A percentile compares a stretch with the other conserved stretches of the same genome.
phyloP scores from a whole-genome alignment of 805 yeast species.

The Ogataea pignaliae region DNA sequence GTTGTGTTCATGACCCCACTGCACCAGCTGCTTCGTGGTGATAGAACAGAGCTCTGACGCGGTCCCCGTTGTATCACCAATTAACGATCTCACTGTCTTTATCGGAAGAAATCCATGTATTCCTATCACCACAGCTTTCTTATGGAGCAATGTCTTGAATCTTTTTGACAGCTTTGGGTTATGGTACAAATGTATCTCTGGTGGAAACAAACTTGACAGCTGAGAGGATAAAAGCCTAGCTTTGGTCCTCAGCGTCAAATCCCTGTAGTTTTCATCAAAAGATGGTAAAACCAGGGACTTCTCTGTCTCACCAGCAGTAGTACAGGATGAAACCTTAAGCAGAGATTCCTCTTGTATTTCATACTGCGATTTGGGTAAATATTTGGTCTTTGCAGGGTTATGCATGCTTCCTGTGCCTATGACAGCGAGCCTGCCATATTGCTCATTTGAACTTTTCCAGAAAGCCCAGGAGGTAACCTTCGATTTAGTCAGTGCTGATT shows the following conservation, averaged over 20 bases:
- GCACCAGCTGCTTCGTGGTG: constrained; percentile 65
- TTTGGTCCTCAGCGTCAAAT: constrained; percentile 22
- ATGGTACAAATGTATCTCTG: constrained; percentile 30
- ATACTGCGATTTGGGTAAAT: constrained; percentile 26
- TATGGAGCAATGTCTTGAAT: constrained; percentile 11
- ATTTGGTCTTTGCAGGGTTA: constrained; percentile 22
- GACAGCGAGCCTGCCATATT: constrained; percentile 24
- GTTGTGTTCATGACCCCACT: constrained; percentile 50
- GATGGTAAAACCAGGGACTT: constrained; percentile 24
- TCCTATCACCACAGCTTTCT: constrained; percentile 77
- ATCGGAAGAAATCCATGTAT: constrained; percentile 95
- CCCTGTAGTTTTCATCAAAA: constrained; percentile 23
- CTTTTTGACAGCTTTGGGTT: constrained; percentile 5
- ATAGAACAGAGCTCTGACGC: constrained; percentile 76
- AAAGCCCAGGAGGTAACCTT: constrained; percentile 30
- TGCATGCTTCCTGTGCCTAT: constrained; percentile 26
- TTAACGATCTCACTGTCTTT: constrained; percentile 69
- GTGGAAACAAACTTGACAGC: constrained; percentile 15
- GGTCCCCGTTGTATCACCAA: constrained; percentile 93
- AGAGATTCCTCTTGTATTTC: constrained; percentile 22
- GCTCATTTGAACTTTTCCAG: constrained; percentile 5
- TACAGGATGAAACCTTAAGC: too few species aligned
- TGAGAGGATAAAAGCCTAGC: constrained; percentile 22
- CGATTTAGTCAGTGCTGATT: constrained; percentile 13
- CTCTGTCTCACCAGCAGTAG: background rate